Percentiles rank a stretch among this genome's conserved stretches.
Evolutionary conservation across 768 basidiomycete species (phyloP).

Genomic region (Termitomyces sp.): DNA sequence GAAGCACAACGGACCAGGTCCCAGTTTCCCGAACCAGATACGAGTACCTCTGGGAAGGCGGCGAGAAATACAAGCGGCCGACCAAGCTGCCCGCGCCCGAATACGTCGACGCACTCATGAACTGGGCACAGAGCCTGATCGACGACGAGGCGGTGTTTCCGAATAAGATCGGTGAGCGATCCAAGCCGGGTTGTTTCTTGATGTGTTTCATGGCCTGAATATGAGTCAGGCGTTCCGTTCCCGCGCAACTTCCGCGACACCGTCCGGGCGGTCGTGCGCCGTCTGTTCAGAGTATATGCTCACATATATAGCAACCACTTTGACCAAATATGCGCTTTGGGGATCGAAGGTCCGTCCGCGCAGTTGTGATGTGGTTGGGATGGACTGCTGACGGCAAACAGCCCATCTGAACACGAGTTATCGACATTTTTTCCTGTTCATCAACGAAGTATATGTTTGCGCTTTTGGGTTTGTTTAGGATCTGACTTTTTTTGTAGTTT

Average conservation of each 20-base stretch:
- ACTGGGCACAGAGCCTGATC: slow-evolving; percentile 90
- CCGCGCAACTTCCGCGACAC: slow-evolving; percentile 86
- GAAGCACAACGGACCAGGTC: background rate
- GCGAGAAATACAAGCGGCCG: slow-evolving; percentile 78
- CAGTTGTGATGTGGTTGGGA: background rate
- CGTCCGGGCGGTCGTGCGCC: slow-evolving; percentile 85
- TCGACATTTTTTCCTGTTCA: slow-evolving; percentile 95
- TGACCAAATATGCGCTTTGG: slow-evolving; percentile 96
- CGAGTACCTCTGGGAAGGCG: slow-evolving; percentile 95
- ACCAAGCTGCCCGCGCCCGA: slow-evolving; percentile 95
- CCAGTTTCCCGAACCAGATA: slow-evolving; percentile 43
- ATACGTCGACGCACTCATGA: slow-evolving; percentile 98
- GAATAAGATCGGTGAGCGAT: slow-evolving; percentile 76
- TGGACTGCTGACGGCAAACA: slow-evolving; percentile 21
- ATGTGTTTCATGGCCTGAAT: background rate
- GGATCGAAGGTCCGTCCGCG: slow-evolving; percentile 79
- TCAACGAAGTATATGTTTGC: slow-evolving; percentile 70
- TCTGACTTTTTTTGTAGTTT: slow-evolving; percentile 45
- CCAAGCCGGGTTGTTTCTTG: background rate
- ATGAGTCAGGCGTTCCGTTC: slow-evolving; percentile 72
- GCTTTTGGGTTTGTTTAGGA: background rate
- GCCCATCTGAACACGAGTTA: slow-evolving; percentile 99
- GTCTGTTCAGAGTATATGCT: slow-evolving; percentile 95
- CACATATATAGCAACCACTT: slow-evolving; percentile 99
- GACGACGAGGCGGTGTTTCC: slow-evolving; percentile 94